Conservation (phyloP, 495 filamentous ascomycete species). For the Aspergillus cavernicola region DNA sequence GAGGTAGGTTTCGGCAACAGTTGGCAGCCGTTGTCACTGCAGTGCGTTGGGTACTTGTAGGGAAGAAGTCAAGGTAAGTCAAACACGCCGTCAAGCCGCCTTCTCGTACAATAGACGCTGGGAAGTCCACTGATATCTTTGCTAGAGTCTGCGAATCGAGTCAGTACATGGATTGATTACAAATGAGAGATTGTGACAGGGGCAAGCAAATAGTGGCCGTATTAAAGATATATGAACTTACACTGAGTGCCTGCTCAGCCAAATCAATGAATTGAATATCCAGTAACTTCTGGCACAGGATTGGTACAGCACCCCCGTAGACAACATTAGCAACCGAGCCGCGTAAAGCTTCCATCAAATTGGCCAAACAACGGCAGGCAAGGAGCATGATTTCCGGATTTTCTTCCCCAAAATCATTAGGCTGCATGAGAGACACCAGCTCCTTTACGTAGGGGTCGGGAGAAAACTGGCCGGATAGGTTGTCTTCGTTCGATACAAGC, state of each 20-base stretch:
- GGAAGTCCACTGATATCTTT: slow-evolving; percentile 97
- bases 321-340: slow-evolving; percentile 92
- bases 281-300: slow-evolving; percentile 88
- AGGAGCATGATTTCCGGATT: slow-evolving; percentile 98
- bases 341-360: slow-evolving; percentile 95
- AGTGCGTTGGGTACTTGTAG: slow-evolving; percentile 92
- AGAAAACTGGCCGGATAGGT: slow-evolving; percentile 90
- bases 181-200: background rate
- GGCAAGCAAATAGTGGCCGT: background rate
- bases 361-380: slow-evolving; percentile 93
- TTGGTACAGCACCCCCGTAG: slow-evolving; percentile 90
- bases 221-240: slow-evolving; percentile 34
- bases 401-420: slow-evolving; percentile 79
- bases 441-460: slow-evolving; percentile 96
- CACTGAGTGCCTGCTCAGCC: slow-evolving; percentile 92
- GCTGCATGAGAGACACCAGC: slow-evolving; percentile 87
- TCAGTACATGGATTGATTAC: slow-evolving; percentile 11
- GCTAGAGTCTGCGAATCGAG: slow-evolving; percentile 65
- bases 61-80: slow-evolving; percentile 94
- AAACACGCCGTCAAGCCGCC: slow-evolving; percentile 92
- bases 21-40: slow-evolving; percentile 97
- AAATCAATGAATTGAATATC: slow-evolving; percentile 96
- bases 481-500: slow-evolving; percentile 93
- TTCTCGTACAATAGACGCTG: slow-evolving; percentile 91
- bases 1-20: slow-evolving; percentile 92